phyloP scores from a whole-genome alignment of 257 asterid species.

The Cinchona pubescens region DNA sequence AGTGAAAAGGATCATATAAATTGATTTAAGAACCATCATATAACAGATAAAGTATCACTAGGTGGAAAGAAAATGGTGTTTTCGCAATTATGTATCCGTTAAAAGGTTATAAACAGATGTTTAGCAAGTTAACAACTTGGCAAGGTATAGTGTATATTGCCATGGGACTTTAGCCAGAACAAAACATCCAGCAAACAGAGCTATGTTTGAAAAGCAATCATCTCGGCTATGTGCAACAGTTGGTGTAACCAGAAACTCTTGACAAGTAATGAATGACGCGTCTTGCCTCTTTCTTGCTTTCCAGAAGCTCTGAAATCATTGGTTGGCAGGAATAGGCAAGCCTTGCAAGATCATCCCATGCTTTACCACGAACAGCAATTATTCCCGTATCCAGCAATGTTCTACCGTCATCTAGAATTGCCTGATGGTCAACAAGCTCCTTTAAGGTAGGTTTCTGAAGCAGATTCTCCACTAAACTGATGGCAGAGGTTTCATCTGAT shows the following conservation, averaged over 20 bases:
- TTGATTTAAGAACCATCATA: no score
- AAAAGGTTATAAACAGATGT: no score
- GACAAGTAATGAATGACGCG: slow-evolving; percentile 19
- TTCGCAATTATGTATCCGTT: not conserved
- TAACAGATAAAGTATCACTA: not conserved
- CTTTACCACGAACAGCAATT: slow-evolving; percentile 88
- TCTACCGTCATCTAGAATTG: slow-evolving; percentile 87
- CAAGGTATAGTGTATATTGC: slow-evolving; percentile 5
- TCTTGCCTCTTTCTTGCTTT: slow-evolving; percentile 75
- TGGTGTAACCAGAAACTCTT: slow-evolving; percentile 6
- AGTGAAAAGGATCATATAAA: not conserved
- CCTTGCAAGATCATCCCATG: slow-evolving; percentile 77
- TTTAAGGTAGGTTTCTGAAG: slow-evolving; percentile 87
- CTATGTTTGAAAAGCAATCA: not conserved
- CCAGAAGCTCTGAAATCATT: slow-evolving; percentile 66
- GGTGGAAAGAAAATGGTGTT: not conserved
- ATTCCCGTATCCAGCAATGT: slow-evolving; percentile 93
- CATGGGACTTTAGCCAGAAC: not conserved
- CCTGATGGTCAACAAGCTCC: slow-evolving; percentile 67
- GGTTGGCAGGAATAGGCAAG: slow-evolving; percentile 72
- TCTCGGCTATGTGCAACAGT: not conserved
- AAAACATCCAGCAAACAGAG: not conserved
- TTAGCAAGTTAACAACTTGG: not conserved
- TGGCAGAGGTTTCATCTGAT: slow-evolving; percentile 33
- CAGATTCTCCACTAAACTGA: slow-evolving; percentile 67